A percentile compares a stretch with the other conserved stretches of the same genome.
phyloP scores from a whole-genome alignment of 768 basidiomycete species.

The Leucocoprinus leucothites region DNA sequence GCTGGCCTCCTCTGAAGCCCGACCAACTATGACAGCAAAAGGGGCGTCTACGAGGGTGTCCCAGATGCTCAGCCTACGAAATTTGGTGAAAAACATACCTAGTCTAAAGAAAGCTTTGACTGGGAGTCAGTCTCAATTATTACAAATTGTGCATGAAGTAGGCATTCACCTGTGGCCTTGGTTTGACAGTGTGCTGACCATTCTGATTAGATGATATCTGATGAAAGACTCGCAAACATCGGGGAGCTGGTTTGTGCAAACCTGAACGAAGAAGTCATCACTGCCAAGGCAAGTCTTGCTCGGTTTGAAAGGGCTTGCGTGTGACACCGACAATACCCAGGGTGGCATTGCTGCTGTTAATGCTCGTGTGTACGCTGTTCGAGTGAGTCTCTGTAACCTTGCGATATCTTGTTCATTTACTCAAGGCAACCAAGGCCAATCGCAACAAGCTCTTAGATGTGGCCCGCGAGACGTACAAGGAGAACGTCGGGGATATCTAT shows the following conservation, averaged over 20 bases:
- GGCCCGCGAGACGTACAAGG: slow-evolving; percentile 91
- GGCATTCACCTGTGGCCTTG: slow-evolving; percentile 10
- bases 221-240: slow-evolving; percentile 67
- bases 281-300: slow-evolving; percentile 49
- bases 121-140: slow-evolving; percentile 54
- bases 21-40: slow-evolving; percentile 51
- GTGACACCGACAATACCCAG: slow-evolving; percentile 31
- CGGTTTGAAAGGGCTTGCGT: neutral
- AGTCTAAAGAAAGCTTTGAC: slow-evolving; percentile 58
- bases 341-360: slow-evolving; percentile 73
- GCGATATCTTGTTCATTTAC: neutral
- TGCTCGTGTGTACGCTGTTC: slow-evolving; percentile 87
- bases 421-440: slow-evolving; percentile 48
- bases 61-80: slow-evolving; percentile 79
- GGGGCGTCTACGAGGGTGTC: slow-evolving; percentile 65
- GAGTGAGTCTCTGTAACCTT: slow-evolving; percentile 31
- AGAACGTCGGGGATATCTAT: slow-evolving; percentile 88
- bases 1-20: slow-evolving; percentile 66
- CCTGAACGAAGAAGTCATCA: slow-evolving; percentile 69
- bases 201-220: slow-evolving; percentile 60
- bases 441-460: slow-evolving; percentile 86
- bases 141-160: slow-evolving; percentile 63
- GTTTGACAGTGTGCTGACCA: neutral
- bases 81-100: slow-evolving; percentile 65
- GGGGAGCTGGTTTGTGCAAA: slow-evolving; percentile 53